Evolutionary conservation across 306 rosid genomes (phyloP).

Genomic region (Rosa multiflora): DNA sequence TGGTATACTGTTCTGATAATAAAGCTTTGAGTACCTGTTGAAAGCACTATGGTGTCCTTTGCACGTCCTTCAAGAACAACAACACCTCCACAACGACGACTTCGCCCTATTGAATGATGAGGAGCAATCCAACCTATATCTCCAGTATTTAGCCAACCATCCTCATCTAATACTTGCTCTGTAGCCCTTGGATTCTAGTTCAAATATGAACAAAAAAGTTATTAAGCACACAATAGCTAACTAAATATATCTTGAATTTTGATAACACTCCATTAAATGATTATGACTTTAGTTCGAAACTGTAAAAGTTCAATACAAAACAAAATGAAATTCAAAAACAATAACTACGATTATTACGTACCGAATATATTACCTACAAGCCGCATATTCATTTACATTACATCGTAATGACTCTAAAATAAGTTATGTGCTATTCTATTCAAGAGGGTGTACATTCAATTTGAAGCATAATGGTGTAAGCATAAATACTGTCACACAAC

Average conservation of each 20-base stretch:
- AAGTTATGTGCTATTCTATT: neutral
- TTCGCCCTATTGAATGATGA: conserved; percentile 66
- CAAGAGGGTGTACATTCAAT: neutral
- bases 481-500: neutral
- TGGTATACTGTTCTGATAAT: neutral
- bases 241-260: neutral
- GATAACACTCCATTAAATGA: neutral
- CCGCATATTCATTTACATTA: neutral
- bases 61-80: conserved; percentile 91
- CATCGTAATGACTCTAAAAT: neutral
- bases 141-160: conserved; percentile 89
- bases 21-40: conserved; percentile 52
- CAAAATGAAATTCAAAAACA: neutral
- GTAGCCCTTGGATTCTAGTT: conserved; percentile 77
- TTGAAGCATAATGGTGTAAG: neutral
- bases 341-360: neutral
- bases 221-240: neutral
- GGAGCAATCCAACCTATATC: conserved; percentile 94
- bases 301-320: neutral
- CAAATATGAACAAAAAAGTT: conserved; percentile 20
- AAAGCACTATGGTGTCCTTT: conserved; percentile 93
- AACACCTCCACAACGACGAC: conserved; percentile 67
- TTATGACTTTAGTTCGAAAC: too few relatives aligned
- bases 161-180: conserved; percentile 53
- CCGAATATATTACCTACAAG: neutral